Percentiles rank a stretch among this genome's conserved stretches.
phyloP scores from a whole-genome alignment of 768 basidiomycete genomes.

The Lentinula detonsa region DNA sequence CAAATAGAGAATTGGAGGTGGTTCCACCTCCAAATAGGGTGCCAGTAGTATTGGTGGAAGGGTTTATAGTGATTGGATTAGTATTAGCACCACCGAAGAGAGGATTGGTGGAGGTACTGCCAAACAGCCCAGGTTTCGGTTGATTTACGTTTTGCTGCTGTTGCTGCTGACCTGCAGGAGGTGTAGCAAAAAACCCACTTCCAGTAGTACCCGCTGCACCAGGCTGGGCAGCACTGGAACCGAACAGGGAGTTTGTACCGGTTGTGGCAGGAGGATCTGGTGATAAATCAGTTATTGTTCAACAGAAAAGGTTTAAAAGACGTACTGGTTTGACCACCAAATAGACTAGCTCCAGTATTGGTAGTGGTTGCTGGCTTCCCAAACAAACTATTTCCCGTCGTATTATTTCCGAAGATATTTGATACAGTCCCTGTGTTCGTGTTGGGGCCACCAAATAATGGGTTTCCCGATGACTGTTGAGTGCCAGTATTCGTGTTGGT shows the following conservation, averaged over 20 bases:
- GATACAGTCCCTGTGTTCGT: conserved; percentile 3
- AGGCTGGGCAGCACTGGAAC: conserved; percentile 9
- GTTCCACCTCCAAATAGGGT: conserved; percentile 25
- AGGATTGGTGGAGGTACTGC: conserved; percentile 15
- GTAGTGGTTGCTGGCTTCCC: conserved; percentile 17
- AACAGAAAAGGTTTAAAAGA: background rate
- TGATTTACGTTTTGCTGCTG: conserved; percentile 8
- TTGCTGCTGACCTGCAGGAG: conserved; percentile 11
- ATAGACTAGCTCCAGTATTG: conserved; percentile 20
- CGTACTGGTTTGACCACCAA: conserved; percentile 17
- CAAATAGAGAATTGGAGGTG: conserved; percentile 12
- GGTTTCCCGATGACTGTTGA: background rate
- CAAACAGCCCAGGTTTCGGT: conserved; percentile 7
- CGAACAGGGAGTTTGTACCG: conserved; percentile 17
- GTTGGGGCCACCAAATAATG: conserved; percentile 3
- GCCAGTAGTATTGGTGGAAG: background rate
- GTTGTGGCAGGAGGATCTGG: conserved; percentile 13
- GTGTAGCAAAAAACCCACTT: conserved; percentile 10
- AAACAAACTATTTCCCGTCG: conserved; percentile 19
- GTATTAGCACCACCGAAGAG: conserved; percentile 9
- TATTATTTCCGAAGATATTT: conserved; percentile 11
- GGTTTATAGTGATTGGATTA: background rate
- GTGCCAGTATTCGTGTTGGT: background rate
- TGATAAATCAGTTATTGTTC: conserved; percentile 18
- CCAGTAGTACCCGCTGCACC: conserved; percentile 9